phyloP scores from a whole-genome alignment of 805 yeast species.

The Ogataea henricii region DNA sequence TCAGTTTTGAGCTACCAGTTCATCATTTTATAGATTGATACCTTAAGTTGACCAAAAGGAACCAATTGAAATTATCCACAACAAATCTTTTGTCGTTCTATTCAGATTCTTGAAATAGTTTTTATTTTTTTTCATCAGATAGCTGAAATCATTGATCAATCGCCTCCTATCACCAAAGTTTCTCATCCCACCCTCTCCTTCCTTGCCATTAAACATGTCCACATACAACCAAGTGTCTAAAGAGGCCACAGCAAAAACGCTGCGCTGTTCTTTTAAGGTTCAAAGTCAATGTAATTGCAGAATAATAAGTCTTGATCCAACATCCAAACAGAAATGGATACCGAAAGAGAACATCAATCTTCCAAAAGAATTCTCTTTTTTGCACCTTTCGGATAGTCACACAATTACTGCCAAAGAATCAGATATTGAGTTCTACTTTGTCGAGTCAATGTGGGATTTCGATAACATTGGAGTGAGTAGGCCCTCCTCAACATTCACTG shows the following conservation, averaged over 20 bases:
- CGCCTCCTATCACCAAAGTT: too few species aligned
- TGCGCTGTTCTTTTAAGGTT: constrained; percentile 12
- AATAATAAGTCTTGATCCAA: constrained; percentile 12
- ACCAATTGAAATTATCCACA: background rate
- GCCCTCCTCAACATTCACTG: constrained; percentile 23
- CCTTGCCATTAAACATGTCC: background rate
- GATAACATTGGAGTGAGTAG: constrained; percentile 78
- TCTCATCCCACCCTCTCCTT: too few species aligned
- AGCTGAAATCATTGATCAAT: too few species aligned
- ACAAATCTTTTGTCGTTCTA: background rate
- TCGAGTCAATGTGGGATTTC: constrained; percentile 73
- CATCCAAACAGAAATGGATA: constrained; percentile 1
- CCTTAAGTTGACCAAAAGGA: too few species aligned
- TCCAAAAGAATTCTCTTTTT: constrained; percentile 7
- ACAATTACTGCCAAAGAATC: background rate
- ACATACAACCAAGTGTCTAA: background rate
- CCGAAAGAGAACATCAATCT: background rate
- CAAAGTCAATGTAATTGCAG: constrained; percentile 12
- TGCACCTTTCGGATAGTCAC: constrained; percentile 7
- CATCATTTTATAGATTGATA: too few species aligned
- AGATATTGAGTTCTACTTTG: constrained; percentile 35
- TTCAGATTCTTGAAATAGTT: background rate
- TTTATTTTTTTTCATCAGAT: too few species aligned
- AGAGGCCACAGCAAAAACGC: background rate
- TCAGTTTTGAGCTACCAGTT: too few species aligned